These are phyloP conservation scores for Gloeopeniophorella convolvens DNA, from an alignment of 768 basidiomycete species.

Conservation along the genomic window DNA sequence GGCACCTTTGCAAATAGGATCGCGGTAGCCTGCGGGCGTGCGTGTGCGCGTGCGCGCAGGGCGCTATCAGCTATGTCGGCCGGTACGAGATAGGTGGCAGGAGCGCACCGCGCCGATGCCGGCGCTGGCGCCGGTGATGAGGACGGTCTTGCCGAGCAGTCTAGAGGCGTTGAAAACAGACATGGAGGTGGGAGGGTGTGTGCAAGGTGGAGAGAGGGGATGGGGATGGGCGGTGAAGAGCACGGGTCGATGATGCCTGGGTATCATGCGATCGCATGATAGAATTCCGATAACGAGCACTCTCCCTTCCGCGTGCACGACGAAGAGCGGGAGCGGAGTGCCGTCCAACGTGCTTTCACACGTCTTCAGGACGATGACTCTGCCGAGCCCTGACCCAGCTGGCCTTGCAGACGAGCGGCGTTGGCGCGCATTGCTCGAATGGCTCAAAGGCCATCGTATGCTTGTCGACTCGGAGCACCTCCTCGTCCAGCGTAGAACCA, in stretches of 20 bases:
- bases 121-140: constrained; percentile 84
- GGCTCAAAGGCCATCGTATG: constrained; percentile 19
- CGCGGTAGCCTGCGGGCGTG: constrained; percentile 62
- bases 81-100: not conserved
- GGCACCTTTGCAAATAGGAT: constrained; percentile 83
- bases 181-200: constrained; percentile 36
- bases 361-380: not conserved
- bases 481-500: constrained; percentile 44
- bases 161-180: constrained; percentile 77
- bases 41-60: not conserved
- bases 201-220: not conserved
- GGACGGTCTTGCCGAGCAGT: constrained; percentile 76
- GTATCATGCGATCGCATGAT: not conserved
- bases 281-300: not conserved
- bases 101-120: constrained; percentile 80
- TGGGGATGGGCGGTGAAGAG: not conserved
- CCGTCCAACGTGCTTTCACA: not conserved
- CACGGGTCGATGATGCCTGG: too few relatives aligned
- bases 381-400: not conserved
- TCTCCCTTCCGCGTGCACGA: not conserved
- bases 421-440: constrained; percentile 15
- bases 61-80: not conserved
- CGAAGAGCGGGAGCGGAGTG: not conserved
- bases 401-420: constrained; percentile 3
- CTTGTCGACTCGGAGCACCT: constrained; percentile 32